Evolutionary conservation across 495 filamentous ascomycete species (phyloP), one percentile per base, ranked within the genome.

Genomic region (Paragyromitra xinjiangensis): DNA sequence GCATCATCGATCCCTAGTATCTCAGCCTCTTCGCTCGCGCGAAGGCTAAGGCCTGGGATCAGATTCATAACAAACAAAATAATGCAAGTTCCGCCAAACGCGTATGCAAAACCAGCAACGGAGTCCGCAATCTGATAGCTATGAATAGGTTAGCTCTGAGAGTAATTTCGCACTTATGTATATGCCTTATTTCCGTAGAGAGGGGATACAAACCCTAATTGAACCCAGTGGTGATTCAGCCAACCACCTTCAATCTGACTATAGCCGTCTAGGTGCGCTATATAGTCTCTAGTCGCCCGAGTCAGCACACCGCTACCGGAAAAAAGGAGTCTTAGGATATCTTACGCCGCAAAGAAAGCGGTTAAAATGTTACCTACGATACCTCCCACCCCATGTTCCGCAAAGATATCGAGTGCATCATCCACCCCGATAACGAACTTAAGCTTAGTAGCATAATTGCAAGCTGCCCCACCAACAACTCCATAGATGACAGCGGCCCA

Each of bases 391-490:
- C 86, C 92, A 83, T 98, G 95, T 42, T 95, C 95, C 51, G 95
- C 94, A 77, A 97, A 97, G 85, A 97, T 97, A 83, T 98, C 94
- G 58, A 97, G 86, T 19, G 93, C 93, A 83, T 98, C 95, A 81
- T 98, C 95, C 75, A 96, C 90, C 50, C 88, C 87, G 51, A 97
- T 85, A 65, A 94, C 82, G 84, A 95, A 98, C 86, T 98, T 98
- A 80, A 98, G 88, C 86, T 98, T 97, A 37, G 95, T 98, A 44
- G 92, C 94, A 82, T 97, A 98, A 84, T 98, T 98, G 88, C 93
- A 94, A 53, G 92, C 90, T 61, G 88, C 85, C 24, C 93, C 95
- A 61, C 93, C 94, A 45, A 94, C 88, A 56, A 96, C 87, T 71
- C 95, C 95, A 82, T 92, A 98, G 75, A 97, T 87, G 22, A 98